Evolutionary conservation across 495 filamentous ascomycete genomes (phyloP).

Genomic region (Aspergillus mulundensis): DNA sequence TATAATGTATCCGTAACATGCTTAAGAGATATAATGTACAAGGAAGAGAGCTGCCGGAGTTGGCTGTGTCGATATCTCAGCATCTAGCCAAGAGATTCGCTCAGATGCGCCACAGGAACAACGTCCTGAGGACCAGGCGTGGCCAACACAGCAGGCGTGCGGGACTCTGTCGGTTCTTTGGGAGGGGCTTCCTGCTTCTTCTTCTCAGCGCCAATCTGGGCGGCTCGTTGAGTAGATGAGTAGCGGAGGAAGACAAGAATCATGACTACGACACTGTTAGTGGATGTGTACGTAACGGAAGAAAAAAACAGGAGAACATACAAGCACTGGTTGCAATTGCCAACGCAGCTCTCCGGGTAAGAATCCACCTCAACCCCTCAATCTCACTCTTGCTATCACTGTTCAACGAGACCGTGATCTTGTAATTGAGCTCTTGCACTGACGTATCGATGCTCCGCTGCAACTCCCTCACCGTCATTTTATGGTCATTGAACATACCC

Average conservation of each 20-base stretch:
- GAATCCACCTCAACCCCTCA: constrained; percentile 83
- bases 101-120: constrained; percentile 27
- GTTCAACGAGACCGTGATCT: constrained; percentile 81
- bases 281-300: neutral
- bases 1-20: neutral
- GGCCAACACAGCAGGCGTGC: constrained; percentile 12
- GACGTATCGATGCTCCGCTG: constrained; percentile 75
- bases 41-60: too few relatives aligned
- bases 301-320: constrained; percentile 19
- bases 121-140: constrained; percentile 11
- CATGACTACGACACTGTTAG: constrained; percentile 39
- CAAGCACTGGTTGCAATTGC: constrained; percentile 57
- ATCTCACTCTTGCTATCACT: constrained; percentile 87
- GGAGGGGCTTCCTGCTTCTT: constrained; percentile 26
- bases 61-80: neutral
- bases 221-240: constrained; percentile 33
- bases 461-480: constrained; percentile 84
- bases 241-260: constrained; percentile 46
- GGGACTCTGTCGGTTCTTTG: constrained; percentile 30
- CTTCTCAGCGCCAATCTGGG: constrained; percentile 26
- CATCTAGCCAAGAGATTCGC: constrained; percentile 37
- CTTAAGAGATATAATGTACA: neutral
- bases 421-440: constrained; percentile 91
- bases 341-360: constrained; percentile 79
- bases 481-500: constrained; percentile 93